Evolutionary conservation across 75 land plant genomes (phyloP).

Genomic region (Isoetes taiwanensis): DNA sequence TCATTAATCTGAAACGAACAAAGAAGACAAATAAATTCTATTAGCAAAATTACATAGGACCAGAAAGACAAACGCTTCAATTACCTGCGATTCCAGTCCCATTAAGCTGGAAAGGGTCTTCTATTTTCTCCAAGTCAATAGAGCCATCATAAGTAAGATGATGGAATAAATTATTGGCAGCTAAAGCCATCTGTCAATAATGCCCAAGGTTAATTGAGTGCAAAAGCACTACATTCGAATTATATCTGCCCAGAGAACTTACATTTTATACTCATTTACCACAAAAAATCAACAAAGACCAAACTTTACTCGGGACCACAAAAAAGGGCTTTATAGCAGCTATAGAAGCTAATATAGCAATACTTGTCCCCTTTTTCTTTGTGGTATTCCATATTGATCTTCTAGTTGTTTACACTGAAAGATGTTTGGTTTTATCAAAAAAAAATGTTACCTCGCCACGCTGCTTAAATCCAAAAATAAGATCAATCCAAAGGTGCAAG

Average conservation of each 20-base stretch:
- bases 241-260: too few relatives aligned
- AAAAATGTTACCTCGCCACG: constrained; percentile 17
- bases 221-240: too few relatives aligned
- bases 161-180: constrained; percentile 32
- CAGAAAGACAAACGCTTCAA: background rate
- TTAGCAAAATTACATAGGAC: background rate
- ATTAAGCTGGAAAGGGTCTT: constrained; percentile 30
- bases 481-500: constrained; percentile 33
- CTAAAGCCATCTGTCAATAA: constrained; percentile 29
- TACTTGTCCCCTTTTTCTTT: too few relatives aligned
- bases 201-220: too few relatives aligned
- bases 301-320: too few relatives aligned
- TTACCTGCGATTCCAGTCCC: constrained; percentile 38
- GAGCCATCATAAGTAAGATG: constrained; percentile 33
- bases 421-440: background rate
- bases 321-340: too few relatives aligned
- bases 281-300: too few relatives aligned
- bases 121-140: constrained; percentile 30
- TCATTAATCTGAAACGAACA: constrained; percentile 29
- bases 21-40: background rate
- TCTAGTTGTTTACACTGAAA: too few relatives aligned
- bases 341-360: too few relatives aligned
- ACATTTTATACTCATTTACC: too few relatives aligned
- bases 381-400: too few relatives aligned
- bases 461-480: constrained; percentile 36